A percentile compares a stretch with the other conserved stretches of the same genome.
Conservation (phyloP, 1,284 basidiomycete genomes). For the Marasmius sp. region DNA sequence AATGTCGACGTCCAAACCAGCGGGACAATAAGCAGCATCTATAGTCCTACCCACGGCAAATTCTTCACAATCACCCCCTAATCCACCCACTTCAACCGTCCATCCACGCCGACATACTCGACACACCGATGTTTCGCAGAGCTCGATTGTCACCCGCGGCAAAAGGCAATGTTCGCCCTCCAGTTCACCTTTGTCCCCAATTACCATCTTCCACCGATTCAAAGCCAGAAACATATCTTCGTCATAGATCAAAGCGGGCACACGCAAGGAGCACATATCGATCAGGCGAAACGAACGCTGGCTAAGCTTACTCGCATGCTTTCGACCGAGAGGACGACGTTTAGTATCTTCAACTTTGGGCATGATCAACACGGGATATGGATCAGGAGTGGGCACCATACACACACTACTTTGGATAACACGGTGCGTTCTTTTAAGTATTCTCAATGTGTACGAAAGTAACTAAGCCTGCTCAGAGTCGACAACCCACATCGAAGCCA, state of each 20-base stretch:
- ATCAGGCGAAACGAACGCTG: constrained; percentile 39
- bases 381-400: too few species aligned
- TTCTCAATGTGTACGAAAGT: too few species aligned
- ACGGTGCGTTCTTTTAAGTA: too few species aligned
- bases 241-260: constrained; percentile 46
- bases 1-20: too few species aligned
- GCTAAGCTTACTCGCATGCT: constrained; percentile 38
- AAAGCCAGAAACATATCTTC: too few species aligned
- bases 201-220: too few species aligned
- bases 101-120: constrained; percentile 43
- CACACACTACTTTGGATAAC: too few species aligned
- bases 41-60: constrained; percentile 41
- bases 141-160: too few species aligned
- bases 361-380: constrained; percentile 31
- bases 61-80: constrained; percentile 30
- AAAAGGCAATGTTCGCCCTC: too few species aligned
- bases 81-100: constrained; percentile 28
- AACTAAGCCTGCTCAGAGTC: too few species aligned
- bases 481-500: constrained; percentile 29
- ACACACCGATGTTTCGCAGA: constrained; percentile 56
- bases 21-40: constrained; percentile 34
- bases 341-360: constrained; percentile 57
- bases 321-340: constrained; percentile 33
- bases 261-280: constrained; percentile 38
- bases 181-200: too few species aligned